Percentiles rank a stretch among this genome's conserved stretches.
phyloP scores from a whole-genome alignment of 1,284 basidiomycete genomes.

The Ustilago vetiveriae region DNA sequence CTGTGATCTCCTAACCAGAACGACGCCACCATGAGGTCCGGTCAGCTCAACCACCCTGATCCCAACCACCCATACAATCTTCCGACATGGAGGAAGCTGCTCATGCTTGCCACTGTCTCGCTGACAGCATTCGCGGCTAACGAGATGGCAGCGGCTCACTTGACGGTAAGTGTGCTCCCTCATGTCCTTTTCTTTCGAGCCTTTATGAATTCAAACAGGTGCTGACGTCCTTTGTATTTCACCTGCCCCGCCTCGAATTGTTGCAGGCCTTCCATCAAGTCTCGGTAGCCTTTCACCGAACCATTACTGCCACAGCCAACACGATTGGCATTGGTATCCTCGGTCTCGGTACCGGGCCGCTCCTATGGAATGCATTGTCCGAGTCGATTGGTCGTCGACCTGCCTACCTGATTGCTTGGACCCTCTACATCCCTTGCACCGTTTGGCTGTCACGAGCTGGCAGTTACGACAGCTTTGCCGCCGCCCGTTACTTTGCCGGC shows the following conservation, averaged over 20 bases:
- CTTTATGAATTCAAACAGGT: not conserved
- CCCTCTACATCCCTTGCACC: slow-evolving; percentile 65
- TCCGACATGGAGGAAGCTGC: slow-evolving; percentile 57
- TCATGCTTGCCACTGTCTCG: slow-evolving; percentile 59
- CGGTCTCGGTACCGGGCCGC: slow-evolving; percentile 66
- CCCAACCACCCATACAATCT: slow-evolving; percentile 54
- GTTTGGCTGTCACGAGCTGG: slow-evolving; percentile 64
- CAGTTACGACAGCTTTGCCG: slow-evolving; percentile 43
- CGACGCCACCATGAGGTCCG: slow-evolving; percentile 20
- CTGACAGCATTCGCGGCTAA: slow-evolving; percentile 62
- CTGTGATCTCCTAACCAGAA: not conserved
- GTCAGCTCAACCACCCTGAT: slow-evolving; percentile 36
- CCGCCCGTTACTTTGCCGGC: slow-evolving; percentile 51
- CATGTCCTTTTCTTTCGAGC: not conserved
- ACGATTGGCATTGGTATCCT: slow-evolving; percentile 67
- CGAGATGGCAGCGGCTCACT: slow-evolving; percentile 55
- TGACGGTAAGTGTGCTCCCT: slow-evolving; percentile 42
- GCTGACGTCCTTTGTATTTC: not conserved
- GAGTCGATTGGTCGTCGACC: slow-evolving; percentile 65
- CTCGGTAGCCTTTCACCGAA: slow-evolving; percentile 48
- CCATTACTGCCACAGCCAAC: slow-evolving; percentile 63
- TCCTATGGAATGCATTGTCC: slow-evolving; percentile 58
- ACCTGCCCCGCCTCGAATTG: not conserved
- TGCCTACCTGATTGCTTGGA: slow-evolving; percentile 65
- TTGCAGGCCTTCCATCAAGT: slow-evolving; percentile 47